Evolutionary conservation across 164 flowering plant genomes (phyloP).

Genomic region (Chimonanthus praecox): DNA sequence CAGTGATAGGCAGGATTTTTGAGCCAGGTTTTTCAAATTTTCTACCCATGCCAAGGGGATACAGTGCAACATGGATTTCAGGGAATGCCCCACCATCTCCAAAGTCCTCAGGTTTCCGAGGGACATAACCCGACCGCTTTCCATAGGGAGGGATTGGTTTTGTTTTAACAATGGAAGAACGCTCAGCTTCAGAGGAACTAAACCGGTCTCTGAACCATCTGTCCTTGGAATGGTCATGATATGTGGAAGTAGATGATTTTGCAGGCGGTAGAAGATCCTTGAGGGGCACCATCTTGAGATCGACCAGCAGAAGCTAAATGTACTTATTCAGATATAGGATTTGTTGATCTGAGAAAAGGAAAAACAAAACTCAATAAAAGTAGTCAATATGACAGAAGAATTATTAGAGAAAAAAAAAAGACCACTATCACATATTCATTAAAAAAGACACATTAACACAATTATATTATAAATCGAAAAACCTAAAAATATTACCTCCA

Average conservation of each 20-base stretch:
- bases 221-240: conserved; percentile 74
- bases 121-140: conserved; percentile 65
- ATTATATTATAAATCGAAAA: too few relatives aligned
- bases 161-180: conserved; percentile 22
- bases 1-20: conserved; percentile 66
- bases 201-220: conserved; percentile 80
- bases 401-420: too few relatives aligned
- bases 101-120: conserved; percentile 74
- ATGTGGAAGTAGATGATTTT: conserved; percentile 38
- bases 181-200: conserved; percentile 35
- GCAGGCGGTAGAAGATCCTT: conserved; percentile 62
- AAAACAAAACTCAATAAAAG: too few relatives aligned
- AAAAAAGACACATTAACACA: too few relatives aligned
- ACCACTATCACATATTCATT: too few relatives aligned
- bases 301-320: background rate
- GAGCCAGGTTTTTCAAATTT: conserved; percentile 45
- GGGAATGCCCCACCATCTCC: conserved; percentile 26
- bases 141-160: conserved; percentile 58
- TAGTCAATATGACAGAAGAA: too few relatives aligned
- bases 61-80: conserved; percentile 57
- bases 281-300: conserved; percentile 42
- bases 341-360: too few relatives aligned
- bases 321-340: too few relatives aligned
- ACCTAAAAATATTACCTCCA: too few relatives aligned
- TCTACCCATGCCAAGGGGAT: conserved; percentile 90